These are phyloP conservation scores for Eucommia ulmoides DNA, from an alignment of 257 asterid species.

Conservation along the genomic window DNA sequence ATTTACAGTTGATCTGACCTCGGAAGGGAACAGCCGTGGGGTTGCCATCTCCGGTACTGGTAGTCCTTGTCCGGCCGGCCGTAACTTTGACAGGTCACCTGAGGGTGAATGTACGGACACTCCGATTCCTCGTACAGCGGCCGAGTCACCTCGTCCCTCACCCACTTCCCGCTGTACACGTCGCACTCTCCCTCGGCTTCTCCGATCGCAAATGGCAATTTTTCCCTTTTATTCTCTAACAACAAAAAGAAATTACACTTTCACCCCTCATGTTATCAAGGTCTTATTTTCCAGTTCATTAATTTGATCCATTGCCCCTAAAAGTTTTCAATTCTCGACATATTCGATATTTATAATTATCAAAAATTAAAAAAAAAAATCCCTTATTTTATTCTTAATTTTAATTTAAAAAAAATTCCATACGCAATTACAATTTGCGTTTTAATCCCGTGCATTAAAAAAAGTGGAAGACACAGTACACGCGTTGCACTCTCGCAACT, in stretches of 20 bases:
- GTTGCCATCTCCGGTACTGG: conserved; percentile 91
- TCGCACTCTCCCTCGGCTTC: conserved; percentile 48
- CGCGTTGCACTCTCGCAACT: too few species aligned
- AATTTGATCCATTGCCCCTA: too few species aligned
- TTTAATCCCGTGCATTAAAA: too few species aligned
- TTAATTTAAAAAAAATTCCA: too few species aligned
- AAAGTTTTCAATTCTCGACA: too few species aligned
- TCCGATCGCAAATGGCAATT: conserved; percentile 53
- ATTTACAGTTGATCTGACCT: conserved; percentile 22
- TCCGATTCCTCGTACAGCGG: conserved; percentile 76
- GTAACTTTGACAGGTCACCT: conserved; percentile 74
- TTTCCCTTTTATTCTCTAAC: conserved; percentile 63
- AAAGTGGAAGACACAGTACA: too few species aligned
- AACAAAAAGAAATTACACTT: conserved; percentile 13
- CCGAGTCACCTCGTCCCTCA: conserved; percentile 45
- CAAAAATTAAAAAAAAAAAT: too few species aligned
- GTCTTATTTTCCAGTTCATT: too few species aligned
- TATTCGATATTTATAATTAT: too few species aligned
- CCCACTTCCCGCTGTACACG: conserved; percentile 72
- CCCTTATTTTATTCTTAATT: too few species aligned
- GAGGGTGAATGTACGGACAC: conserved; percentile 92
- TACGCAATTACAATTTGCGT: too few species aligned
- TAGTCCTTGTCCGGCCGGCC: conserved; percentile 85
- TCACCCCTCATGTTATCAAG: too few species aligned
- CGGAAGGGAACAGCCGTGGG: conserved; percentile 70